phyloP scores from a whole-genome alignment of 331 rosid species.

The Pyrus hybrid region DNA sequence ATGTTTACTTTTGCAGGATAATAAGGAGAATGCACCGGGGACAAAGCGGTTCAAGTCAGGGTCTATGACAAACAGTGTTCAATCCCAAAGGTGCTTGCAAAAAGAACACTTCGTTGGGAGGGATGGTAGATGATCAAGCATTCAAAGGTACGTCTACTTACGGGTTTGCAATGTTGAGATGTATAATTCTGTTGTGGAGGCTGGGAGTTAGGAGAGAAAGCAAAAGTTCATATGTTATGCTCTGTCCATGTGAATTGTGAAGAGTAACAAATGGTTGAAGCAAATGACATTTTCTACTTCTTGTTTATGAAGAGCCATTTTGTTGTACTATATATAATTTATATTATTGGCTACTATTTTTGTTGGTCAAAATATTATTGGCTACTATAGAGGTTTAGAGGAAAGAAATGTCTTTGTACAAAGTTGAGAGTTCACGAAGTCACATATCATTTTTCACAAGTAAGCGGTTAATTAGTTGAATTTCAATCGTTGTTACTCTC shows the following conservation, averaged over 20 bases:
- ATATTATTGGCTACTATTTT: too few relatives aligned
- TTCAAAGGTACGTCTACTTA: not conserved
- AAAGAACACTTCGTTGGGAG: constrained; percentile 80
- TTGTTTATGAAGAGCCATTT: too few relatives aligned
- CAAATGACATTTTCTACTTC: not conserved
- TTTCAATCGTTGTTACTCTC: too few relatives aligned
- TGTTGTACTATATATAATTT: too few relatives aligned
- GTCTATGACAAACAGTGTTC: constrained; percentile 32
- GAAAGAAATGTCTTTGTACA: not conserved
- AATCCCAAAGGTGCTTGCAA: constrained; percentile 57
- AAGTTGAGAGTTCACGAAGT: too few relatives aligned
- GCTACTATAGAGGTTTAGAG: not conserved
- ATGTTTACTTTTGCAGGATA: constrained; percentile 25
- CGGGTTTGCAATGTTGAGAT: not conserved
- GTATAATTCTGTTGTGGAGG: too few relatives aligned
- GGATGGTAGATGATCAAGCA: constrained; percentile 26
- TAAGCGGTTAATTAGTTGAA: too few relatives aligned
- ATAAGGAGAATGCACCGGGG: constrained; percentile 30
- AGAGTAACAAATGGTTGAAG: not conserved
- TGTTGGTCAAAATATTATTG: not conserved
- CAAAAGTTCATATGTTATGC: not conserved
- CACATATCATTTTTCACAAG: too few relatives aligned
- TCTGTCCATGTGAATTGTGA: not conserved
- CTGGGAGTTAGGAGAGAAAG: not conserved
- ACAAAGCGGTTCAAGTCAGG: constrained; percentile 57